Percentiles rank a stretch among this genome's conserved stretches.
Evolutionary conservation across 495 filamentous ascomycete species (phyloP).

Genomic region (Antarctomyces pellizariae): DNA sequence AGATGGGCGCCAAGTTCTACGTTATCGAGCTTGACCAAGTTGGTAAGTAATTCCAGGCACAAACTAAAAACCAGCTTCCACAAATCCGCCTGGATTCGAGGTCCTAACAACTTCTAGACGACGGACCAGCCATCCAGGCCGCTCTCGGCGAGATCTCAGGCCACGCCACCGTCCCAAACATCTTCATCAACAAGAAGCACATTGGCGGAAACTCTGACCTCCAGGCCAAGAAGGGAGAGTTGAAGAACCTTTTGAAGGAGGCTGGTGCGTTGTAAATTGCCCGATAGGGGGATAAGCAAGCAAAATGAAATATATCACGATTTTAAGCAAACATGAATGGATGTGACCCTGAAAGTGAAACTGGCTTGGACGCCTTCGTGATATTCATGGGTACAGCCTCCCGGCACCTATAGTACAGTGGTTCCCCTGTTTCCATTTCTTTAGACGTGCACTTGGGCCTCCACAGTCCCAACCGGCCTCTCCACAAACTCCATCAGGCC

Average conservation of each 20-base stretch:
- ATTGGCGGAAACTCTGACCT: conserved; percentile 95
- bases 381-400: neutral
- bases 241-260: conserved; percentile 34
- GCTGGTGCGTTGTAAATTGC: conserved; percentile 35
- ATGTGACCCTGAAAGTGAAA: neutral
- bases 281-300: neutral
- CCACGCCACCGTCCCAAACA: conserved; percentile 82
- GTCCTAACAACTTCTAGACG: conserved; percentile 22
- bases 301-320: neutral
- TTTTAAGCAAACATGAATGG: neutral
- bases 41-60: conserved; percentile 23
- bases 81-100: conserved; percentile 1
- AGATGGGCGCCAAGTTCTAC: conserved; percentile 47
- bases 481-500: conserved; percentile 76
- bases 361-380: neutral
- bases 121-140: conserved; percentile 62
- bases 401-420: neutral
- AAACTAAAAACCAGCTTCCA: conserved; percentile 1
- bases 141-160: conserved; percentile 57
- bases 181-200: conserved; percentile 76
- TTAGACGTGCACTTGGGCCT: conserved; percentile 33
- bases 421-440: conserved; percentile 1
- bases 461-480: conserved; percentile 68
- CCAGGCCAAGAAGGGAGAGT: conserved; percentile 35
- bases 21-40: conserved; percentile 67